Conservation (phyloP, 306 rosid genomes). For the Gleditsia sinensis region DNA sequence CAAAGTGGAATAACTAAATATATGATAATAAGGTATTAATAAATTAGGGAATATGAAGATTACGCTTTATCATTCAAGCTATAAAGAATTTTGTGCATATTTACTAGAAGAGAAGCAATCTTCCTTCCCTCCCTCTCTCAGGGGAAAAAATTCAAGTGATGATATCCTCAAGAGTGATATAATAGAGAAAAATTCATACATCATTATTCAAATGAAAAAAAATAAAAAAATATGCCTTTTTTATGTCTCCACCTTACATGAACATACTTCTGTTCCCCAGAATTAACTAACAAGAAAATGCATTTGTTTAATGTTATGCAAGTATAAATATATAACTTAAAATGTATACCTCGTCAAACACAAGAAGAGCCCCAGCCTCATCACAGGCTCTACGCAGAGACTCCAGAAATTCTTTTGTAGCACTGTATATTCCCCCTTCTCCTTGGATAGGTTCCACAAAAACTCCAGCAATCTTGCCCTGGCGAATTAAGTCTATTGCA, state of each 20-base stretch:
- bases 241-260: neutral
- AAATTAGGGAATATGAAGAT: neutral
- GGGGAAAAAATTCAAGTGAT: neutral
- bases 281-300: neutral
- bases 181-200: slow-evolving; percentile 2
- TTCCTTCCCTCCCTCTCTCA: neutral
- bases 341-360: slow-evolving; percentile 80
- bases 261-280: neutral
- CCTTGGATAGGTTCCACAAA: slow-evolving; percentile 97
- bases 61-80: slow-evolving; percentile 1
- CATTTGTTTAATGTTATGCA: neutral
- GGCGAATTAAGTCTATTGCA: slow-evolving; percentile 58
- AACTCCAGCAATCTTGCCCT: slow-evolving; percentile 77
- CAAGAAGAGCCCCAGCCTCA: slow-evolving; percentile 78
- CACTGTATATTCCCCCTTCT: slow-evolving; percentile 90
- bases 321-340: neutral
- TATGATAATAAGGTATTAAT: neutral
- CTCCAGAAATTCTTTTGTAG: slow-evolving; percentile 81
- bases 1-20: slow-evolving; percentile 1
- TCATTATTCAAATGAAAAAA: neutral
- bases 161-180: slow-evolving; percentile 9
- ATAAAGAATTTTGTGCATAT: neutral
- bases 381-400: slow-evolving; percentile 76
- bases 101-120: neutral
- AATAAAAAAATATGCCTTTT: neutral